Evolutionary conservation across 768 basidiomycete genomes (phyloP), one percentile per base, ranked within the genome.

Genomic region (Tylopilus cervinicoccineus): DNA sequence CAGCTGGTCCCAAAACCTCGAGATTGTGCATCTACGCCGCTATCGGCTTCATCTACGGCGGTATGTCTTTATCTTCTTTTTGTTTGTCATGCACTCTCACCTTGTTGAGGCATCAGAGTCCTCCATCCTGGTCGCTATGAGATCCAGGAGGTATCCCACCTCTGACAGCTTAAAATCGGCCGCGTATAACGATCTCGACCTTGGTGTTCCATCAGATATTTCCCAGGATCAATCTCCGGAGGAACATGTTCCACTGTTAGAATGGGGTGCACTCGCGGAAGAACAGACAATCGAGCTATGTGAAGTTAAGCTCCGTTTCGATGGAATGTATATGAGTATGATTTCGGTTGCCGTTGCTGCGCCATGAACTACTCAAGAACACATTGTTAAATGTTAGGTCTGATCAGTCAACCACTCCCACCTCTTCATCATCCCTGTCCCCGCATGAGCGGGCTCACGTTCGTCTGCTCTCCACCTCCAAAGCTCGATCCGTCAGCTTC

Each of bases 51-150:
- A 71, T 71, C 33, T 85, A 84, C 54, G 73, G 77, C 58, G 83
- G 86, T 83, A 62, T 27, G 2, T 6, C 19, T 20, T 16, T 13
- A 1, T 19, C 12, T 28, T 22, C 3, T 24, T 12, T 7, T 32
- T 32, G 7, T 17, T 22, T 9, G 6, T 7, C 38, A 22, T 23
- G 0, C 7, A 3, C 3, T 38, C 41, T 59, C 24, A 52, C 29
- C 48, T 23, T 34, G 43, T 27, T 47, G 41, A 51, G 47, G 31
- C 20, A 10, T 31, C 55, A 84, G 85, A 86, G 38, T 60, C 70
- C 10, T 72, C 81, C 9, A 69, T 88, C 27, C 42, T 86, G 33
- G 66, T 88, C 22, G 86, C 86, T 11, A 84, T 78, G 56, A 77
- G 81, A 44, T 80, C 83, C 16, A 72, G 72, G 51, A 65, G 75